These are phyloP conservation scores for Hsuehochloa calcarea DNA, from an alignment of 176 grass and related monocot genomes.

Conservation along the genomic window DNA sequence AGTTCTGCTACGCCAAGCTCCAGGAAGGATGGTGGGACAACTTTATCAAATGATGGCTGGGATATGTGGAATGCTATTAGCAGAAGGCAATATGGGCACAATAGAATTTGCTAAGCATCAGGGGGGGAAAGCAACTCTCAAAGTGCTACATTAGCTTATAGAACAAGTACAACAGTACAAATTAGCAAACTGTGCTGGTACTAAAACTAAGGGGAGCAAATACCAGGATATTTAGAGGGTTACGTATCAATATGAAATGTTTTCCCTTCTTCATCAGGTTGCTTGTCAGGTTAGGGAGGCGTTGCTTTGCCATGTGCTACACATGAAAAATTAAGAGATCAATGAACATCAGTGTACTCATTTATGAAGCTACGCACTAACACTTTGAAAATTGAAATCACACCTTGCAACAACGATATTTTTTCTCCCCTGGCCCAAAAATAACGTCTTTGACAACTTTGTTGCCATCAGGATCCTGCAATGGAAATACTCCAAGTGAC, in stretches of 20 bases:
- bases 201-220: slow-evolving; percentile 1
- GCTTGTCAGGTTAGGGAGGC: slow-evolving; percentile 57
- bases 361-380: neutral
- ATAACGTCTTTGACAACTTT: slow-evolving; percentile 77
- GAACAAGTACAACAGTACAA: neutral
- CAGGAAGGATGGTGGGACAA: slow-evolving; percentile 74
- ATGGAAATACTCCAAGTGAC: neutral
- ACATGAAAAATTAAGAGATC: slow-evolving; percentile 10
- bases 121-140: neutral
- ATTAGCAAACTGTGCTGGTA: neutral
- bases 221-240: slow-evolving; percentile 91
- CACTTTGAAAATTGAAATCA: slow-evolving; percentile 25
- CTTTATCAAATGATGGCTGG: slow-evolving; percentile 91
- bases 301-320: slow-evolving; percentile 95
- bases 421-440: slow-evolving; percentile 74
- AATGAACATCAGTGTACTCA: slow-evolving; percentile 6
- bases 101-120: neutral
- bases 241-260: slow-evolving; percentile 94
- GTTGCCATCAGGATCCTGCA: slow-evolving; percentile 86
- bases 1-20: slow-evolving; percentile 88
- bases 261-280: slow-evolving; percentile 94
- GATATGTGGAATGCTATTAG: slow-evolving; percentile 32
- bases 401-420: slow-evolving; percentile 93
- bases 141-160: neutral
- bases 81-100: neutral